Evolutionary conservation across 2,329 filamentous ascomycete species (phyloP), one percentile per base, ranked within the genome.

Genomic region (Nothomitra cinnamomea): DNA sequence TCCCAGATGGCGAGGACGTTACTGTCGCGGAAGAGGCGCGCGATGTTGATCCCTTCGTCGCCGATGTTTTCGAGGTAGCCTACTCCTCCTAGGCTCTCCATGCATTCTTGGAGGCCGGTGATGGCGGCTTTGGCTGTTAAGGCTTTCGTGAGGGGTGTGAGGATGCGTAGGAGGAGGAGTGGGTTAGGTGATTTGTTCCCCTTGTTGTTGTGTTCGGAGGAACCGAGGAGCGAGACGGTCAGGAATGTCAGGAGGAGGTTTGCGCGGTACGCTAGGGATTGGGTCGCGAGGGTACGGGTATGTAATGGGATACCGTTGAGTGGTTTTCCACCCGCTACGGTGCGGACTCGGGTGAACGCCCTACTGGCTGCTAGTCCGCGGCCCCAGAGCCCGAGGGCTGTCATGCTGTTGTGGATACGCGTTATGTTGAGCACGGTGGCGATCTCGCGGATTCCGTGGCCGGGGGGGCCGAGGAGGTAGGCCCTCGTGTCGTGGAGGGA

Each of bases 381-480:
- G 1, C 75, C 73, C 35, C 75, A 71, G 56, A 73, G 73, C 0
- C 73, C 75, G 1, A 76, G 67, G 0, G 75, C 72, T 0, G 28
- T 48, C 43, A 28, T 21, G 12, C 19, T 8, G n/a, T 48, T 48
- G 61, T 81, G 73, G 0, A 82, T 63, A 7, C 80, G 69, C 0
- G 80, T 83, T 58, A 87, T 77, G 55, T 80, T 86, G 6, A 88
- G 69, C 13, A 89, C 70, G 1, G 78, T 78, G 40, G 76, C 73
- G 55, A 88, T 84, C 59, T 85, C 81, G 22, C 77, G 75, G 28
- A 85, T 74, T 1, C 84, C 85, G 41, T 76, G 67, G 1, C 83
- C 83, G 57, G 83, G 74, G 2, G 73, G 67, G 4, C 85, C 85
- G 25, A 89, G 67, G 4, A 87, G 70, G 71, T 80, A 80, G 2